These are phyloP conservation scores for Reticulascus tulasneorum DNA, from an alignment of 2,329 filamentous ascomycete genomes.

Conservation along the genomic window DNA sequence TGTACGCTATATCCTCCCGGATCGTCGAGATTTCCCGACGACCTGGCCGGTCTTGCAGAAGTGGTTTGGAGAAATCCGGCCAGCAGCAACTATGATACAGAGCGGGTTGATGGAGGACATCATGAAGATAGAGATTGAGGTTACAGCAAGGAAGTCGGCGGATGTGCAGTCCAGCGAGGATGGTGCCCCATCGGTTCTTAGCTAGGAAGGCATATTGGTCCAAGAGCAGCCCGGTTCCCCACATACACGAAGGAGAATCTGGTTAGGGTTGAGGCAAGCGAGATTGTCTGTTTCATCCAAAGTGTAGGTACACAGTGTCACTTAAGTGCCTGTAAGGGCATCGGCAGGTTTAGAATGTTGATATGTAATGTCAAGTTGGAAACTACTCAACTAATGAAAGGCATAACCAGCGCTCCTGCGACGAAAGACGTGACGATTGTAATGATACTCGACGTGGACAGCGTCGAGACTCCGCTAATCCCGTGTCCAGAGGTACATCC, in stretches of 20 bases:
- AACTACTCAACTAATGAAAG: slow-evolving; percentile 18
- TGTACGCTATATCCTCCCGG: slow-evolving; percentile 48
- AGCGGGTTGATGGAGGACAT: slow-evolving; percentile 45
- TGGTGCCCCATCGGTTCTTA: no score
- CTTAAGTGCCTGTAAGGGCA: no score
- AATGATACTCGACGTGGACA: slow-evolving; percentile 59
- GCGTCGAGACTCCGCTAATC: slow-evolving; percentile 61
- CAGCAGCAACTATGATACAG: slow-evolving; percentile 52
- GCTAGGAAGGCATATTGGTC: no score
- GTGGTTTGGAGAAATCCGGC: slow-evolving; percentile 46
- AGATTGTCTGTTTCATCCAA: no score
- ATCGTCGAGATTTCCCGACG: slow-evolving; percentile 40
- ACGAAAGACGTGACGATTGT: slow-evolving; percentile 57
- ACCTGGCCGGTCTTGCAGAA: slow-evolving; percentile 47
- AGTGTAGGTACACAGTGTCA: no score
- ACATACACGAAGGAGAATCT: no score
- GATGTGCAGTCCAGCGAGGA: background rate
- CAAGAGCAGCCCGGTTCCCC: no score
- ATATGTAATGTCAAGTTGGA: no score
- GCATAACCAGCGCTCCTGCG: slow-evolving; percentile 33
- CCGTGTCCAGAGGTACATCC: slow-evolving; percentile 69
- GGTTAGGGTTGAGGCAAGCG: no score
- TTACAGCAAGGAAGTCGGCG: slow-evolving; percentile 27
- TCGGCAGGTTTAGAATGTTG: no score
- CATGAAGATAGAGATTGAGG: slow-evolving; percentile 42